Base-by-base conservation (phyloP, 2,329 filamentous ascomycete species). In the Calonectria ilicicola region DNA sequence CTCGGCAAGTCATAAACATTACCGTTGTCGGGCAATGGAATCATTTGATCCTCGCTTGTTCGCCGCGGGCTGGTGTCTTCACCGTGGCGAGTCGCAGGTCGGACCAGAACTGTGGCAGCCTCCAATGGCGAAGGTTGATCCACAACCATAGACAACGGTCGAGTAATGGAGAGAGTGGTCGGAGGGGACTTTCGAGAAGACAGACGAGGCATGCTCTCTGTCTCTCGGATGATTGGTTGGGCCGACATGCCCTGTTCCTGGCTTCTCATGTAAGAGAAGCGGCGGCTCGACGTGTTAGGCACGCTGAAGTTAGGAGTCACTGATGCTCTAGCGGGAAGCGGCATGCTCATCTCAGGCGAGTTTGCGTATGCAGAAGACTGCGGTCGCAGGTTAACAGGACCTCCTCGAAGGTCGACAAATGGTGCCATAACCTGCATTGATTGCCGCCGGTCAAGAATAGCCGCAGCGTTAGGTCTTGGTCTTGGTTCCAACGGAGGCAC, bases 231-330 rank as follows among this genome's bases (percentile, higher is more conserved):
- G 7, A 72, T 66, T n/a, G 74, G 75, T 14, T 77, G 72, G 3
- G 58, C 42, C 21, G 65, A 27, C 72, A 67, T 73, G 64, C 76
- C 72, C 7, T 73, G 67, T 65, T 77, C 76, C 40, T 75, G 76
- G 2, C 80, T 76, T 75, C 81, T 84, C 51, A 82, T 76, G 7
- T 85, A 79, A 1, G 88, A 89, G 58, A 85, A 88, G 2, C 89
- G 86, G 71, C 86, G 86, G 68, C 80, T 84, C 0, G 85, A 84
- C 1, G 82, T 80, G 38, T 89, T 85, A 14, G 89, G 87, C 6
- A 89, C 85, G 74, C 88, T 91, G 75, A 91, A 91, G 76, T 90
- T 90, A 2, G 87, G 87, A 4, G 88, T 83, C 12, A 65, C 65
- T 8, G 81, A 72, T 9, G 67, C 53, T 27, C 63, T 72, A 8